A percentile compares a stretch with the other conserved stretches of the same genome.
phyloP scores from a whole-genome alignment of 768 basidiomycete species.

The Kwoniella europaea region DNA sequence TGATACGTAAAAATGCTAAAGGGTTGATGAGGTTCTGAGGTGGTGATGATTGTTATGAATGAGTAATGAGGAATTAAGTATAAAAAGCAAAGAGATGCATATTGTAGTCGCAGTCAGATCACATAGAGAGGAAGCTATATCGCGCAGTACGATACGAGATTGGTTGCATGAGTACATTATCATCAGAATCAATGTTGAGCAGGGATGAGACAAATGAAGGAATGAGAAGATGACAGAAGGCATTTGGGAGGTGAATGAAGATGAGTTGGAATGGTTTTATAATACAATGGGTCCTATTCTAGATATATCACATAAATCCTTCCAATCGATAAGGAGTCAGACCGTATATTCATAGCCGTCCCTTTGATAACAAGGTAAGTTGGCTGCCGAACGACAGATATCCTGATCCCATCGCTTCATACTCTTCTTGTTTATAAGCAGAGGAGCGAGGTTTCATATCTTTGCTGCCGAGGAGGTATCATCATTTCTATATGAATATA shows the following conservation, averaged over 20 bases:
- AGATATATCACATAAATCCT: not conserved
- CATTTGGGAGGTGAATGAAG: too few species aligned
- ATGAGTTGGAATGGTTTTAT: not conserved
- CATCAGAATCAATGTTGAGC: too few species aligned
- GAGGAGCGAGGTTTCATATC: constrained; percentile 29
- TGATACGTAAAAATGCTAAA: not conserved
- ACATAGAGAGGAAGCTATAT: too few species aligned
- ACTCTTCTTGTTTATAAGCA: not conserved
- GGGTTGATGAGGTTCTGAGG: not conserved
- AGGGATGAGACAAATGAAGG: not conserved
- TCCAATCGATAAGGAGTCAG: constrained; percentile 24
- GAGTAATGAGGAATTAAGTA: not conserved
- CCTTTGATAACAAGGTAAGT: constrained; percentile 34
- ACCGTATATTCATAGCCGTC: constrained; percentile 26
- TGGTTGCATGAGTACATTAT: too few species aligned
- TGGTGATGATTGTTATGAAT: not conserved
- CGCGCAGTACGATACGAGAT: too few species aligned
- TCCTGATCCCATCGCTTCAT: constrained; percentile 20
- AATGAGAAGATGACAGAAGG: not conserved
- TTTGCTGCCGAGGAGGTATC: constrained; percentile 27
- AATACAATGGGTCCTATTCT: not conserved
- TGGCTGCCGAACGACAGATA: constrained; percentile 34
- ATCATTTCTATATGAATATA: constrained; percentile 24
- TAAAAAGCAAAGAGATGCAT: not conserved
- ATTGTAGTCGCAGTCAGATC: not conserved